These are phyloP conservation scores for Monilinia laxa DNA, from an alignment of 2,329 filamentous ascomycete species.

Conservation along the genomic window DNA sequence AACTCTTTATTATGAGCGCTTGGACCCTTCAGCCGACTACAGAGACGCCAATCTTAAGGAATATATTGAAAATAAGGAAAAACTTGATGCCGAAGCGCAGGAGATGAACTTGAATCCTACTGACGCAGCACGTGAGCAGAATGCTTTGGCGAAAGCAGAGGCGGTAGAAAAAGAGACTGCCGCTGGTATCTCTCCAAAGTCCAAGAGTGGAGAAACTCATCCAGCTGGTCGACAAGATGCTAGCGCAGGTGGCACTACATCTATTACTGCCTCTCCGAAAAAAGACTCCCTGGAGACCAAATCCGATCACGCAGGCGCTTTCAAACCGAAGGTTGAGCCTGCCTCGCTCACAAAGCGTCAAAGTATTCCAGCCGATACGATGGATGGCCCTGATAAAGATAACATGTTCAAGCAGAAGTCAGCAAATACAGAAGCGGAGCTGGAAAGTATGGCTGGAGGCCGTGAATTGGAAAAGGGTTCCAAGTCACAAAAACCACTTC, in stretches of 20 bases:
- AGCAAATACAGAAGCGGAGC: slow-evolving; percentile 29
- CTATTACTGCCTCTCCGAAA: not conserved
- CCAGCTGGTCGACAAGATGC: too few species aligned
- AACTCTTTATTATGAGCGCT: slow-evolving; percentile 32
- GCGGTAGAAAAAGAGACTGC: not conserved
- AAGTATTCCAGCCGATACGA: not conserved
- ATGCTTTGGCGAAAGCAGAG: slow-evolving; percentile 12
- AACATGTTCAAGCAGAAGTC: slow-evolving; percentile 25
- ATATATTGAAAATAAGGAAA: slow-evolving; percentile 44
- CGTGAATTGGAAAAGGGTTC: slow-evolving; percentile 25
- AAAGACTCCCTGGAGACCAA: not conserved
- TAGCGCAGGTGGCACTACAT: not conserved
- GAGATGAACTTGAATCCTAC: slow-evolving; percentile 11
- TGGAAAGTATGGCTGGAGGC: slow-evolving; percentile 26
- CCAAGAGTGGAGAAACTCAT: not conserved
- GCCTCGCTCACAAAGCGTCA: slow-evolving; percentile 20
- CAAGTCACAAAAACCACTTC: slow-evolving; percentile 19
- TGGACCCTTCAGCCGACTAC: slow-evolving; percentile 44
- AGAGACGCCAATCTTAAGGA: slow-evolving; percentile 47
- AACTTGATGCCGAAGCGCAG: slow-evolving; percentile 41
- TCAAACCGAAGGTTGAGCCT: slow-evolving; percentile 11
- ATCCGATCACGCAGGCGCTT: slow-evolving; percentile 3
- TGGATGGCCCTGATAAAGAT: slow-evolving; percentile 11
- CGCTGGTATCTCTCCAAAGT: not conserved
- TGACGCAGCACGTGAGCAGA: slow-evolving; percentile 12